A percentile compares a stretch with the other conserved stretches of the same genome.
phyloP scores from a whole-genome alignment of 371 early-diverging fungal genomes.

The Caulochytrium protostelioides region DNA sequence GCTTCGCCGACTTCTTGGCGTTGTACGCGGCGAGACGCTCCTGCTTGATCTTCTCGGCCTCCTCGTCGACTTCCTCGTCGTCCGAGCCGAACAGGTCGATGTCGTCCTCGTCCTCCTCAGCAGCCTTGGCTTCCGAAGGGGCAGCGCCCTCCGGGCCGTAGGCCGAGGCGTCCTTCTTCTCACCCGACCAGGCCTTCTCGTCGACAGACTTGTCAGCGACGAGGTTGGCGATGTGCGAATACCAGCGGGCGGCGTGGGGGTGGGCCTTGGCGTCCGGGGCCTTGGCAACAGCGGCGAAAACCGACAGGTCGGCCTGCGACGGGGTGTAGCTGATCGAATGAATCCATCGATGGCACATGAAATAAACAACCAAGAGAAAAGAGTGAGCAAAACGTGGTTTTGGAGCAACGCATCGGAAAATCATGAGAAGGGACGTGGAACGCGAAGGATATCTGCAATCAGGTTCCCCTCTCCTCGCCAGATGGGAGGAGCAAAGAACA shows the following conservation, averaged over 20 bases:
- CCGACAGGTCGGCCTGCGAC: slow-evolving; percentile 59
- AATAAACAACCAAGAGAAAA: not conserved
- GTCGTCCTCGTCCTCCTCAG: slow-evolving; percentile 71
- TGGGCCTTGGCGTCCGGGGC: slow-evolving; percentile 52
- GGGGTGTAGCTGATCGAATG: slow-evolving; percentile 36
- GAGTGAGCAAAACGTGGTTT: slow-evolving; percentile 2
- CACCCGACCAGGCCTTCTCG: slow-evolving; percentile 22
- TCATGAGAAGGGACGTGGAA: not conserved
- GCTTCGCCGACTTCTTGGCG: slow-evolving; percentile 82
- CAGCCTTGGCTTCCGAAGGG: slow-evolving; percentile 33
- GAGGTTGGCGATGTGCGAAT: slow-evolving; percentile 60
- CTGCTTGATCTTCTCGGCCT: slow-evolving; percentile 65
- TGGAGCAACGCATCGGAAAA: not conserved
- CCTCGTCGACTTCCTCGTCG: slow-evolving; percentile 74
- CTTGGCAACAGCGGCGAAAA: slow-evolving; percentile 50
- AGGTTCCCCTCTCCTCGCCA: too few relatives aligned
- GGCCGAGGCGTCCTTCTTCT: slow-evolving; percentile 25
- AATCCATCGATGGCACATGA: not conserved
- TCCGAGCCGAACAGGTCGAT: slow-evolving; percentile 90
- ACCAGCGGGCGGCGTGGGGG: slow-evolving; percentile 88
- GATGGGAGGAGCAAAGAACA: slow-evolving; percentile 1
- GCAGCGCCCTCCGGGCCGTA: slow-evolving; percentile 24
- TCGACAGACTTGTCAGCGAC: slow-evolving; percentile 13
- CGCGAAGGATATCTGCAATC: not conserved
- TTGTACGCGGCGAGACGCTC: slow-evolving; percentile 78